Percentiles rank a stretch among this genome's conserved stretches.
Conservation (phyloP, 2,329 filamentous ascomycete species). For the Ascochyta clinopodiicola region DNA sequence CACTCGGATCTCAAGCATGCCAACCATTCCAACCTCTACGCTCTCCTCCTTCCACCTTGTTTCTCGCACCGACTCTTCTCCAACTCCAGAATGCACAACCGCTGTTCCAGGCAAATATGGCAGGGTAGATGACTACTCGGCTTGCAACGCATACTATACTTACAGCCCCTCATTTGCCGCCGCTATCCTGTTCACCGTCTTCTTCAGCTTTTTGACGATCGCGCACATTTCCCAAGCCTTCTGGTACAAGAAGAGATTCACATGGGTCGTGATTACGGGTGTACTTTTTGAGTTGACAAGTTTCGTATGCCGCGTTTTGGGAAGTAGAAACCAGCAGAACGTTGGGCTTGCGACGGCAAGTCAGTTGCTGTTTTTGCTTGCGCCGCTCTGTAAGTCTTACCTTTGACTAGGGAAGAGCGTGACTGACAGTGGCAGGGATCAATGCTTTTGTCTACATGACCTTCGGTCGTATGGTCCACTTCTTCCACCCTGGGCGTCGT, state of each 20-base stretch:
- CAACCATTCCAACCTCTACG: background rate
- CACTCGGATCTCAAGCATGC: background rate
- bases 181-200: conserved; percentile 29
- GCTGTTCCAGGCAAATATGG: conserved; percentile 32
- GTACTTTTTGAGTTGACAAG: conserved; percentile 52
- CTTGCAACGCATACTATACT: conserved; percentile 38
- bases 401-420: background rate
- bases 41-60: background rate
- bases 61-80: conserved; percentile 15
- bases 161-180: conserved; percentile 33
- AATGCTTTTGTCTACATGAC: conserved; percentile 55
- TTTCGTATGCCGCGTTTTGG: conserved; percentile 51
- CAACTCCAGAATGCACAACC: conserved; percentile 28
- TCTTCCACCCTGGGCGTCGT: conserved; percentile 45
- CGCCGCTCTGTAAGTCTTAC: conserved; percentile 39
- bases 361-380: conserved; percentile 55
- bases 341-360: conserved; percentile 39
- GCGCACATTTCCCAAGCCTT: conserved; percentile 31
- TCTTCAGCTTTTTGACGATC: conserved; percentile 35
- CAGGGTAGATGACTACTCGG: conserved; percentile 26
- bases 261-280: conserved; percentile 56
- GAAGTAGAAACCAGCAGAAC: conserved; percentile 51
- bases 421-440: conserved; percentile 39
- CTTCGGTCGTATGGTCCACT: conserved; percentile 50
- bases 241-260: conserved; percentile 44